phyloP scores from a whole-genome alignment of 106 monocot genomes.

The Ottelia alismoides region DNA sequence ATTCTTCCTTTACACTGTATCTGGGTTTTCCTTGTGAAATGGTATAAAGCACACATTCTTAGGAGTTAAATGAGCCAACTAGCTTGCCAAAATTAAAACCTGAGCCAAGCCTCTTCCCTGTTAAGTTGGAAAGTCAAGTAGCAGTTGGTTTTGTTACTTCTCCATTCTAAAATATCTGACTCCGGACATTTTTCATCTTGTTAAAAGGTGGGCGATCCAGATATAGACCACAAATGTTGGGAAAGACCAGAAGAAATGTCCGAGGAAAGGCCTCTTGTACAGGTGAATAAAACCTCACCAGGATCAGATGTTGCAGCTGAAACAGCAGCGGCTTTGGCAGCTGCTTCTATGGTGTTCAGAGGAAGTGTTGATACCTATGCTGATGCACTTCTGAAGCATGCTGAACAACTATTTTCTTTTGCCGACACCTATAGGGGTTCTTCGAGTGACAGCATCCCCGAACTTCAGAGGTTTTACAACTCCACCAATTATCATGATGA shows the following conservation, averaged over 20 bases:
- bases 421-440: conserved; percentile 54
- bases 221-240: conserved; percentile 79
- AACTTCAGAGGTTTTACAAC: conserved; percentile 62
- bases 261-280: conserved; percentile 58
- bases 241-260: conserved; percentile 75
- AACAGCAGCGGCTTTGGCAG: conserved; percentile 87
- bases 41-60: no score
- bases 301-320: conserved; percentile 86
- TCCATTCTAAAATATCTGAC: no score
- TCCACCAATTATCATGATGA: conserved; percentile 79
- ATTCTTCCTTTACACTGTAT: no score
- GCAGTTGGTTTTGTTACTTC: no score
- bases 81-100: no score
- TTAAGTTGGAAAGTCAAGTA: no score
- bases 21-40: no score
- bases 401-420: conserved; percentile 69
- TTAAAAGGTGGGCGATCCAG: conserved; percentile 82
- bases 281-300: conserved; percentile 44
- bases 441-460: conserved; percentile 57
- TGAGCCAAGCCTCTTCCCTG: no score
- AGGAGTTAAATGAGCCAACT: no score
- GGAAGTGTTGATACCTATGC: conserved; percentile 38
- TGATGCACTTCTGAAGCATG: conserved; percentile 64
- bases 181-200: no score
- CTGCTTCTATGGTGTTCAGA: conserved; percentile 78